Base-by-base conservation (phyloP, 1,284 basidiomycete species). In the Puccinia coronata region DNA sequence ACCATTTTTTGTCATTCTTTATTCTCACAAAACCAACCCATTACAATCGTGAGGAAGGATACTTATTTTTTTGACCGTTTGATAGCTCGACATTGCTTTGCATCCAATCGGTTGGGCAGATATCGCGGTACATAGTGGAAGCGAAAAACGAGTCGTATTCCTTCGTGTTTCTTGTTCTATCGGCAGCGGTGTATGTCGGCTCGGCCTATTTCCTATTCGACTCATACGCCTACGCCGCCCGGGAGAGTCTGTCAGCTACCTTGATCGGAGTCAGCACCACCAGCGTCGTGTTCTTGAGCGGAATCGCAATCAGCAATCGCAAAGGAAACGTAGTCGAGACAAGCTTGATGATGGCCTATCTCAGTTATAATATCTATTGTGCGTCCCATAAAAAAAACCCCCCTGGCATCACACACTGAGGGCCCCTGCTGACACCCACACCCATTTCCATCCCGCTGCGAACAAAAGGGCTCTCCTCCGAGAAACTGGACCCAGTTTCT, bases 281-380 rank as follows among this genome's bases (percentile, higher is more conserved):
- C 0, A 88, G 89, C 11, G 88, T 92, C 83, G 85, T 96, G 65
- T 98, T 98, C 87, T 89, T 98, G 53, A 94, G 93, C 1, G 89
- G 93, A 83, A 96, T 98, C 83, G 94, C 94, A 6, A 96, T 98
- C 86, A 91, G 90, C 16, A 87, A 95, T 82, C 90, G 94, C 79
- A 90, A 94, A 73, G 97, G 95, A 67, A 97, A 96, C 84, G 92
- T 96, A 59, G 92, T 98, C 82, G 95, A 98, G 86, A 95, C 95
- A 2, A 91, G 92, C 20, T 91, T 93, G 63, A 90, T 96, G 59
- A 92, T 93, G 2, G 88, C 95, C 61, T 93, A 95, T 85, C 89
- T 96, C 49, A 92, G 93, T 20, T 95, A 93, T 86, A 93, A 92
- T 83, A 89, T 93, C 61, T 93, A 92, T 89, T 20, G 57, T 77